A percentile compares a stretch with the other conserved stretches of the same genome.
Evolutionary conservation across 805 yeast species (phyloP).

Genomic region (Candida cerambycidarum): DNA sequence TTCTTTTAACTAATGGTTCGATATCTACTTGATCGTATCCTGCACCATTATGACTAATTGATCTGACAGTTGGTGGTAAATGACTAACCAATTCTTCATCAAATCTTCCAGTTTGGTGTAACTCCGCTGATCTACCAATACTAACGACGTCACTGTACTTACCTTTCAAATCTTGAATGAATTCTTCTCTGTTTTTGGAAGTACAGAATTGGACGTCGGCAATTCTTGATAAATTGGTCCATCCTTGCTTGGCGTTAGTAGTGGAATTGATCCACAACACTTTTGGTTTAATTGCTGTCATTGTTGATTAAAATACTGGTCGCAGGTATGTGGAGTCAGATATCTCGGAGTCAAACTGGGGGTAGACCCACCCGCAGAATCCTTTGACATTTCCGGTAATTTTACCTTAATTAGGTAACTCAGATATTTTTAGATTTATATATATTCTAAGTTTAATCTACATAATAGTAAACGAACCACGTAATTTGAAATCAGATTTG

Average conservation of each 20-base stretch:
- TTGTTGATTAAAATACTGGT: no score
- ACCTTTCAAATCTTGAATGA: conserved; percentile 41
- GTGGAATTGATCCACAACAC: conserved; percentile 51
- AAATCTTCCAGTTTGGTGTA: conserved; percentile 57
- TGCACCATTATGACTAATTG: conserved; percentile 67
- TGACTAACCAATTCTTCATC: conserved; percentile 58
- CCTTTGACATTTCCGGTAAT: no score
- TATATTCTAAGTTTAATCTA: no score
- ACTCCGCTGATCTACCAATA: conserved; percentile 53
- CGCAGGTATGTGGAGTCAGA: no score
- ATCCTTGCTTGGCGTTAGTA: conserved; percentile 21
- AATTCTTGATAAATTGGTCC: conserved; percentile 53
- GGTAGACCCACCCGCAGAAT: no score
- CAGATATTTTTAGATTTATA: no score
- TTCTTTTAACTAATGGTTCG: conserved; percentile 47
- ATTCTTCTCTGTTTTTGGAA: conserved; percentile 37
- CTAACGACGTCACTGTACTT: conserved; percentile 45
- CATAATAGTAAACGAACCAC: conserved; percentile 21
- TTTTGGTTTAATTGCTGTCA: conserved; percentile 42
- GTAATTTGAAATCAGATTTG: neutral
- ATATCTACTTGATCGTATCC: conserved; percentile 75
- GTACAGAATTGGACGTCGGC: conserved; percentile 40
- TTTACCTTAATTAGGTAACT: no score
- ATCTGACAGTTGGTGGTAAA: conserved; percentile 53
- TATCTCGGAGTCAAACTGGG: no score